A percentile compares a stretch with the other conserved stretches of the same genome.
These are phyloP conservation scores for Oenanthe javanica DNA, from an alignment of 140 eudicot genomes.

Conservation along the genomic window DNA sequence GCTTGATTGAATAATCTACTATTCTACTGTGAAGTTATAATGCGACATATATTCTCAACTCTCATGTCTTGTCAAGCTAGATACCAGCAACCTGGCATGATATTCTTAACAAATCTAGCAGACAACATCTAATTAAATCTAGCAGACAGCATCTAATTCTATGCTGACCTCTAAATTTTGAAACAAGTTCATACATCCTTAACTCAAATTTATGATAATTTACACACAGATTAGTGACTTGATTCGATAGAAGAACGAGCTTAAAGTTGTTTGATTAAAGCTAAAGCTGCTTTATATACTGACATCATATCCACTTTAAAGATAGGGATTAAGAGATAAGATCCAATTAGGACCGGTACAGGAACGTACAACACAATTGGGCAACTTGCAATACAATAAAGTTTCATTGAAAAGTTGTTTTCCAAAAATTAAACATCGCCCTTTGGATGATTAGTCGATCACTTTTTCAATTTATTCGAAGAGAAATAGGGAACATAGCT, in stretches of 20 bases:
- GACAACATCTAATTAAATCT: background rate
- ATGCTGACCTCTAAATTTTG: no score
- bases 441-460: background rate
- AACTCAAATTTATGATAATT: background rate
- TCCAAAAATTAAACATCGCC: background rate
- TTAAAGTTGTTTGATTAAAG: background rate
- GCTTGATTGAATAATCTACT: no score
- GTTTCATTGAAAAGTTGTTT: background rate
- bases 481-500: no score
- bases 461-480: no score
- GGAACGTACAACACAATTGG: background rate
- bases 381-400: background rate
- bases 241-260: no score
- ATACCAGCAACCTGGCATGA: no score
- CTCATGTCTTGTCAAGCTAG: no score
- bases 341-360: background rate
- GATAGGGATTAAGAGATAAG: background rate
- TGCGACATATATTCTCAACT: no score
- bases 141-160: background rate
- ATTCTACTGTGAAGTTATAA: background rate
- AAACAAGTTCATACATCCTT: no score
- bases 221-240: background rate
- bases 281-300: background rate
- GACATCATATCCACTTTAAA: background rate
- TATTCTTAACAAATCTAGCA: no score